Evolutionary conservation across 2,329 filamentous ascomycete genomes (phyloP), one percentile per base, ranked within the genome.

Genomic region (Trichoderma semiorbis): DNA sequence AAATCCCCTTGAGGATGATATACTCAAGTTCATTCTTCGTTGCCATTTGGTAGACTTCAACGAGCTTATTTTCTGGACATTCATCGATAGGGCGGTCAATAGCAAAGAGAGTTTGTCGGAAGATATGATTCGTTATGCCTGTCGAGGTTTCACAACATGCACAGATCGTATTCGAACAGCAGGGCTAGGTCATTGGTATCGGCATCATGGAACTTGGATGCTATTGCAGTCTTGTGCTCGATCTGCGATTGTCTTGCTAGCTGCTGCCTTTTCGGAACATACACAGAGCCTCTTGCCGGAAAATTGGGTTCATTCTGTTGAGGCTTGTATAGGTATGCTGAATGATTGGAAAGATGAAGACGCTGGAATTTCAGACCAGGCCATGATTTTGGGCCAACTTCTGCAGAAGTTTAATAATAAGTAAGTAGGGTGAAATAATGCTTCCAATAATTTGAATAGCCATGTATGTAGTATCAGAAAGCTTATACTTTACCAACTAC

Each of bases 201-300:
- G 58, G 1, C 32, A 62, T 39, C 32, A 62, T 3, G 30, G 58
- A 26, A 62, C 58, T 1, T 62, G 58, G 58, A 10, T 62, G 58
- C 14, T 62, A 39, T 39, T 39, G 58, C 58, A 62, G 21, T 62
- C 58, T 16, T 62, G 58, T 39, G 58, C 34, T 28, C 58, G 58
- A 24, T 28, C 21, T 26, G 34, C 34, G 7, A 34, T 62, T 4
- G n/a, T 62, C n/a, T 62, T 62, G 3, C 12, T 62, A 14, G 32
- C 58, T 21, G 32, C 32, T 36, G 32, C 58, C 0, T 36, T 36
- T 39, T 62, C 58, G 12, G 21, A 39, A 16, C 58, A 62, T 18
- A 34, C 58, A 18, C 32, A 28, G n/a, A 39, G 1, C 14, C 32
- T 62, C 21, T 26, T 62, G 10, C 32, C 32, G 12, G 32, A 62